Base-by-base conservation (phyloP, 2,329 filamentous ascomycete genomes). In the Aspergillus alliaceus region DNA sequence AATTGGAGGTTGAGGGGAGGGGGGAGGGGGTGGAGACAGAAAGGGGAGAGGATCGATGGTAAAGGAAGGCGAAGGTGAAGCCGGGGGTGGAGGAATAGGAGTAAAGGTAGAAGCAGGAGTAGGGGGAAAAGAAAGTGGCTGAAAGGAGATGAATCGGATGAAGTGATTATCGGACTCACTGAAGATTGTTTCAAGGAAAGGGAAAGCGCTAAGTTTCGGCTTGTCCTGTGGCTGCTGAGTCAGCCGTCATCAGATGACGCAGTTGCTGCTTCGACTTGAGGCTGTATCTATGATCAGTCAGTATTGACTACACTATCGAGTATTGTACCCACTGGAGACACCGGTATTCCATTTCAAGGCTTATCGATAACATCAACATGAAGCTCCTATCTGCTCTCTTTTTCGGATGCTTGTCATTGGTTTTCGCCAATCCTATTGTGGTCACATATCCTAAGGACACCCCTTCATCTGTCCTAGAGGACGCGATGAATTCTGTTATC, bases 341-440 rank as follows among this genome's bases (percentile, higher is more conserved):
- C n/a, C 15, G n/a, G n/a, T 15, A 32, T 20, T 46, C 15, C 15
- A 9, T 18, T 27, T 9, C 40, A 29, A 15, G 6, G 39, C 7
- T 25, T 44, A 27, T 32, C 9, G n/a, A n/a, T n/a, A n/a, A 6
- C 29, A 27, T 53, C 47, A 56, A 37, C 4, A 95, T 93, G 90
- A 90, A 84, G 77, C 77, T 87, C 66, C 72, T 88, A 65, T 70
- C 84, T 61, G 75, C 85, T 53, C 73, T 86, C 51, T 75, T 89
- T 40, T 75, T 87, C 53, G 77, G 85, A 60, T 77, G 89, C 51
- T 80, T 85, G 60, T 80, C 82, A 29, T 72, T 86, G 59, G 86
- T 84, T 59, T 82, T 90, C 66, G 88, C 88, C 70, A 90, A 91
- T 74, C 84, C 86, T 34, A 86, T 96, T 62, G 87, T 97, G 66